These are phyloP conservation scores for Haplographium delicatum DNA, from an alignment of 495 filamentous ascomycete species.

Conservation along the genomic window DNA sequence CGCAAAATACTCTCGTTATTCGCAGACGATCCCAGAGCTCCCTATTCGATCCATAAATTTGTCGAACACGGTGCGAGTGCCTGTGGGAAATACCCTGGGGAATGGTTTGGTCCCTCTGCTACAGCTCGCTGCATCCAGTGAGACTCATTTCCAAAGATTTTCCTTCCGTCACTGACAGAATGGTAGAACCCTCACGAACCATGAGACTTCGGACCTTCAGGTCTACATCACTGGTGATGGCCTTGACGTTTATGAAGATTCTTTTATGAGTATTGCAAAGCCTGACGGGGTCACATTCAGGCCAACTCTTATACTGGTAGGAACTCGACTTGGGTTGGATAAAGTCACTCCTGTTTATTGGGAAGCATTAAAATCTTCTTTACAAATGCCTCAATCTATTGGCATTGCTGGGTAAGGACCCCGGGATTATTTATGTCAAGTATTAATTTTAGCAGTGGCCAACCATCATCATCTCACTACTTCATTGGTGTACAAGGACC, in stretches of 20 bases:
- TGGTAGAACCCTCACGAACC: slow-evolving; percentile 64
- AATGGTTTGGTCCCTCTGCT: slow-evolving; percentile 99
- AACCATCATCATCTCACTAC: slow-evolving; percentile 92
- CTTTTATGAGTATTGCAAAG: slow-evolving; percentile 68
- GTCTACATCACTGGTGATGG: slow-evolving; percentile 90
- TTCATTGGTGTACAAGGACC: slow-evolving; percentile 93
- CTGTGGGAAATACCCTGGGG: slow-evolving; percentile 91
- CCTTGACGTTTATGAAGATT: slow-evolving; percentile 87
- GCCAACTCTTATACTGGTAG: slow-evolving; percentile 84
- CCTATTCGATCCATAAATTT: slow-evolving; percentile 94
- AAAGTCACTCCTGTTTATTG: slow-evolving; percentile 90
- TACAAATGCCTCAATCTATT: slow-evolving; percentile 84
- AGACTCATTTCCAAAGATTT: slow-evolving; percentile 29
- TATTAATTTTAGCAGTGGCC: slow-evolving; percentile 53
- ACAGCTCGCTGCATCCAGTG: slow-evolving; percentile 95
- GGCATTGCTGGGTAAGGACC: slow-evolving; percentile 88
- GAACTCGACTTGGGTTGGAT: slow-evolving; percentile 86
- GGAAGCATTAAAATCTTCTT: slow-evolving; percentile 72
- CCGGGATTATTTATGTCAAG: background rate
- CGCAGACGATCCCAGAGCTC: slow-evolving; percentile 78
- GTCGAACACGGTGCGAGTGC: slow-evolving; percentile 81
- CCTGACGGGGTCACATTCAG: slow-evolving; percentile 58
- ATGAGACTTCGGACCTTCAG: slow-evolving; percentile 51
- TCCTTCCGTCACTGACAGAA: slow-evolving; percentile 29
- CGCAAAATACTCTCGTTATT: slow-evolving; percentile 73